These are phyloP conservation scores for Penicillium steckii DNA, from an alignment of 495 filamentous ascomycete species.

Conservation along the genomic window DNA sequence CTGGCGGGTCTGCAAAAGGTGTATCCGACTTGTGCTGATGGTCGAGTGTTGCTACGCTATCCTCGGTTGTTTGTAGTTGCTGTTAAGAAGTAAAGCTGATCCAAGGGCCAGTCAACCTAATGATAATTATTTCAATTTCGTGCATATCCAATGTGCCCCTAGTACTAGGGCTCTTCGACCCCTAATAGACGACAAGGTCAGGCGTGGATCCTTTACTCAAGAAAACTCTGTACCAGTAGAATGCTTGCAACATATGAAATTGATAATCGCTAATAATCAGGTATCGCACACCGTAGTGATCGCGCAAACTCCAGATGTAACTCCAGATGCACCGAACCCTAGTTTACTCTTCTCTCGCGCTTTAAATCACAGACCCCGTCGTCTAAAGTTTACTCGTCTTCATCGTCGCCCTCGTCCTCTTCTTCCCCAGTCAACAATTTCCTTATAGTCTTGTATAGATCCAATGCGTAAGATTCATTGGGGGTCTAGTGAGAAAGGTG, in stretches of 20 bases:
- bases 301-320: conserved; percentile 9
- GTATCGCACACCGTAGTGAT: conserved; percentile 9
- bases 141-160: no score
- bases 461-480: conserved; percentile 37
- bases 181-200: no score
- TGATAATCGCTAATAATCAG: conserved; percentile 19
- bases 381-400: background rate
- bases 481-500: conserved; percentile 35
- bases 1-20: conserved; percentile 29
- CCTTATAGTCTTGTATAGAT: conserved; percentile 38
- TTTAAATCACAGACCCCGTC: background rate
- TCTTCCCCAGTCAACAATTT: conserved; percentile 29
- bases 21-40: conserved; percentile 40
- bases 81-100: conserved; percentile 18
- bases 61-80: conserved; percentile 51
- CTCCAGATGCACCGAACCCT: conserved; percentile 13
- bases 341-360: conserved; percentile 2
- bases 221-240: background rate
- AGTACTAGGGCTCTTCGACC: no score
- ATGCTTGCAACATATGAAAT: conserved; percentile 10
- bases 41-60: conserved; percentile 46
- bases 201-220: no score
- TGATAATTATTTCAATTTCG: no score
- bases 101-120: no score
- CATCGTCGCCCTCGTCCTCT: conserved; percentile 7